These are phyloP conservation scores for Mycena sp. DNA, from an alignment of 1,284 basidiomycete genomes.

Conservation along the genomic window DNA sequence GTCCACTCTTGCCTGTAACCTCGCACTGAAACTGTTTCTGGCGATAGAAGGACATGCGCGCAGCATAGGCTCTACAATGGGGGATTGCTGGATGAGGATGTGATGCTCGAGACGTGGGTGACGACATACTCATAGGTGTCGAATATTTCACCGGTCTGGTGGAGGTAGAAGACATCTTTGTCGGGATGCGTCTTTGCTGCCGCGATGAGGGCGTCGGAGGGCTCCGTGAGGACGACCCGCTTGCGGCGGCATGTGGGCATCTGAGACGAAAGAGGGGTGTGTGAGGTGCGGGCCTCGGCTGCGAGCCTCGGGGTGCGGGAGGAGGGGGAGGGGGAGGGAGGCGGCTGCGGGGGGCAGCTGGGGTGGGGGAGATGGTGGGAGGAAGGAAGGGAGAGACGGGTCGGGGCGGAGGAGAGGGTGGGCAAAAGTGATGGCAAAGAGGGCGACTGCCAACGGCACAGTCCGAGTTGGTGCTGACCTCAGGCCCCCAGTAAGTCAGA, in stretches of 20 bases:
- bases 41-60: conserved; percentile 93
- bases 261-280: conserved; percentile 29
- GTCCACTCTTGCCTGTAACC: conserved; percentile 91
- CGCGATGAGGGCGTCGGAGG: conserved; percentile 72
- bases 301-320: conserved; percentile 26
- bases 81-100: conserved; percentile 28
- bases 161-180: conserved; percentile 88
- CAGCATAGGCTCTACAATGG: conserved; percentile 79
- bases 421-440: conserved; percentile 38
- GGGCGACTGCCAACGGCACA: too few species aligned
- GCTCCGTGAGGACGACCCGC: conserved; percentile 87
- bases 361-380: conserved; percentile 28
- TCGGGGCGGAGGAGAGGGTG: conserved; percentile 38
- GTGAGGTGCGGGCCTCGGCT: too few species aligned
- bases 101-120: conserved; percentile 24
- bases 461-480: too few species aligned
- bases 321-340: conserved; percentile 30
- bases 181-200: conserved; percentile 68
- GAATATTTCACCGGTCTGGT: conserved; percentile 95
- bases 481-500: too few species aligned
- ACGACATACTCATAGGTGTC: conserved; percentile 88
- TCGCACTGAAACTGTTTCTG: conserved; percentile 95
- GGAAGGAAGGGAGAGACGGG: conserved; percentile 33
- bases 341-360: conserved; percentile 27
- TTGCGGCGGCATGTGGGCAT: conserved; percentile 95